Conservation (phyloP, 2,329 filamentous ascomycete species). For the Penicillium sp. region DNA sequence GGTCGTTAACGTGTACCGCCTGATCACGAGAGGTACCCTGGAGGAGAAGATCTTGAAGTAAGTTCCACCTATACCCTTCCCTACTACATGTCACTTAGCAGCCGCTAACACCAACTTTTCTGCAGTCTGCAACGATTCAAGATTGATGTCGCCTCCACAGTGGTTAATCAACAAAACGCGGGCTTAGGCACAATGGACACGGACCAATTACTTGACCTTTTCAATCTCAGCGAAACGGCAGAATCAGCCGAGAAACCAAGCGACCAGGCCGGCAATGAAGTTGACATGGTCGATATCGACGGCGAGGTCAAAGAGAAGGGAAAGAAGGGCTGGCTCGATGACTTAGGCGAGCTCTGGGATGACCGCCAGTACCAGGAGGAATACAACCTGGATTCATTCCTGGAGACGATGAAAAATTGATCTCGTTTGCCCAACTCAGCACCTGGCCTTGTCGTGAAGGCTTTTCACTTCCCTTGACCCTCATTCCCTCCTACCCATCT, state of each 20-base stretch:
- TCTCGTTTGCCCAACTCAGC: neutral
- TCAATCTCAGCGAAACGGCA: conserved; percentile 76
- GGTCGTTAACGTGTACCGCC: conserved; percentile 96
- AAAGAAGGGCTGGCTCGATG: conserved; percentile 94
- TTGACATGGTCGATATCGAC: conserved; percentile 87
- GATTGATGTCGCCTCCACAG: conserved; percentile 95
- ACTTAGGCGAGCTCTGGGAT: conserved; percentile 94
- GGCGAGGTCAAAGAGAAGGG: conserved; percentile 91
- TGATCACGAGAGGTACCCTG: conserved; percentile 91
- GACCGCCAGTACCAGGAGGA: conserved; percentile 97
- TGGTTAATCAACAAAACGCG: conserved; percentile 98
- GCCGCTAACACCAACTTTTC: conserved; percentile 17
- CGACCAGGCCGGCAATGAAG: conserved; percentile 53
- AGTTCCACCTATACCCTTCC: conserved; percentile 31
- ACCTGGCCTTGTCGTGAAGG: neutral
- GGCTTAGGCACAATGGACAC: conserved; percentile 96
- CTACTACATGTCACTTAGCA: neutral
- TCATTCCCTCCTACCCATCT: neutral
- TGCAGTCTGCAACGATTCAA: conserved; percentile 93
- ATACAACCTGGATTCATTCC: conserved; percentile 91
- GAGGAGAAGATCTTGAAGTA: conserved; percentile 95
- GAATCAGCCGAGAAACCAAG: conserved; percentile 59
- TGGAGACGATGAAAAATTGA: conserved; percentile 80
- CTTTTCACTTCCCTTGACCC: neutral
- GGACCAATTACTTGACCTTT: conserved; percentile 94